Evolutionary conservation across 768 basidiomycete genomes (phyloP).

Genomic region (Termitomyces eurrhizus): DNA sequence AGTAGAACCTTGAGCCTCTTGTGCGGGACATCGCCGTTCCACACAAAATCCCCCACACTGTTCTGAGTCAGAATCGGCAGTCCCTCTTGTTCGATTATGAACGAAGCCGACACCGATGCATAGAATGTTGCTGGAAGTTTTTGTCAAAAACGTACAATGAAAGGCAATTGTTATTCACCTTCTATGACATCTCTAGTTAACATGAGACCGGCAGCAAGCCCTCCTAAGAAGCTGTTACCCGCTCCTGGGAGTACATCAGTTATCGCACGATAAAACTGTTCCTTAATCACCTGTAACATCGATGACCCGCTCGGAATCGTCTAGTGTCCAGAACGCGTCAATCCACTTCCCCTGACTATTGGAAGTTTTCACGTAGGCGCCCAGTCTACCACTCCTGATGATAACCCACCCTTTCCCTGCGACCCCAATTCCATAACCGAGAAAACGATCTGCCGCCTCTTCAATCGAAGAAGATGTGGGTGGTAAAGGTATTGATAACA

Average conservation of each 20-base stretch:
- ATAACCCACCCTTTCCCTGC: conserved; percentile 55
- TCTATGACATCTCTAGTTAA: conserved; percentile 54
- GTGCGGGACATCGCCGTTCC: conserved; percentile 71
- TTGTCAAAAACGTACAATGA: neutral
- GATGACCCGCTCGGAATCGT: conserved; percentile 47
- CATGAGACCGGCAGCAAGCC: conserved; percentile 69
- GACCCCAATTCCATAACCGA: conserved; percentile 54
- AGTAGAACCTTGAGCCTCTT: conserved; percentile 52
- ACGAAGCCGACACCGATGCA: conserved; percentile 80
- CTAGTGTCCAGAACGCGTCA: conserved; percentile 66
- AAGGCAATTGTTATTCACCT: conserved; percentile 41
- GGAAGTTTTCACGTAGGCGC: conserved; percentile 57
- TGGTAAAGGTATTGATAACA: conserved; percentile 53
- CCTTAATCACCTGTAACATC: conserved; percentile 72
- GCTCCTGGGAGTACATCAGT: conserved; percentile 50
- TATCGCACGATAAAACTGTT: neutral
- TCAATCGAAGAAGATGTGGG: conserved; percentile 55
- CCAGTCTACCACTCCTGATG: conserved; percentile 71
- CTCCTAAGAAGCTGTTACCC: conserved; percentile 89
- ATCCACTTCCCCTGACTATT: conserved; percentile 52
- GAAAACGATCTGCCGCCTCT: conserved; percentile 58
- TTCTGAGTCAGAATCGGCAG: conserved; percentile 49
- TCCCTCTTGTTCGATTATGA: conserved; percentile 77
- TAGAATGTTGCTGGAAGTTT: conserved; percentile 59
- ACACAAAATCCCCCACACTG: conserved; percentile 32